Percentiles rank a stretch among this genome's conserved stretches.
phyloP scores from a whole-genome alignment of 331 rosid genomes.

The Acacia concinna region DNA sequence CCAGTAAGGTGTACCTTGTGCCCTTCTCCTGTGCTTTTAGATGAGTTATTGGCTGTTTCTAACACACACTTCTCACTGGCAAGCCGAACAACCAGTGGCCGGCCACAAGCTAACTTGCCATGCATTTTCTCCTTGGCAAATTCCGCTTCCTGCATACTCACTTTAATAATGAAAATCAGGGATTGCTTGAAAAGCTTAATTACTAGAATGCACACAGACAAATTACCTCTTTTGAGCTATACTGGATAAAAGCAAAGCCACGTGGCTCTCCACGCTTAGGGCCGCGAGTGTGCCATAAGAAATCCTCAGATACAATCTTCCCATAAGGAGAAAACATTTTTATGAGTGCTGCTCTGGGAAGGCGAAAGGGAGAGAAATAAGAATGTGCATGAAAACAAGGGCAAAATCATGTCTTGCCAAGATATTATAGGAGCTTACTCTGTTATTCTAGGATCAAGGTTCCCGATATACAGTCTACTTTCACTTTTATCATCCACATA shows the following conservation, averaged over 20 bases:
- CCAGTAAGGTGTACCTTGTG: constrained; percentile 36
- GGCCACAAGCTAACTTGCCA: constrained; percentile 83
- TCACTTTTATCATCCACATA: constrained; percentile 65
- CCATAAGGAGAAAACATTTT: constrained; percentile 92
- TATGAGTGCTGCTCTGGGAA: constrained; percentile 72
- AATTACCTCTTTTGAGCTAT: constrained; percentile 71
- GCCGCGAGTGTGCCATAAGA: constrained; percentile 86
- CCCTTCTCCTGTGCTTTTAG: constrained; percentile 32
- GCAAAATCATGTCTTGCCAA: not conserved
- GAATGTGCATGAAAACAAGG: constrained; percentile 23
- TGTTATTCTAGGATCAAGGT: constrained; percentile 86
- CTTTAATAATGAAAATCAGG: constrained; percentile 84
- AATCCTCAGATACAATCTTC: constrained; percentile 79
- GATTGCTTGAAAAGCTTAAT: constrained; percentile 34
- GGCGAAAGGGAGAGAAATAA: not conserved
- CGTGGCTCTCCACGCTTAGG: constrained; percentile 86
- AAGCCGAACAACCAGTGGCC: constrained; percentile 78
- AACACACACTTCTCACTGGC: constrained; percentile 58
- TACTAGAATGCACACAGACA: not conserved
- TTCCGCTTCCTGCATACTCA: constrained; percentile 97
- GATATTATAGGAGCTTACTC: constrained; percentile 57
- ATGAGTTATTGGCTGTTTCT: constrained; percentile 39
- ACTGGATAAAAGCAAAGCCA: constrained; percentile 85
- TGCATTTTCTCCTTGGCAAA: constrained; percentile 97
- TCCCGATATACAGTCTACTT: constrained; percentile 76